Percentiles rank a stretch among this genome's conserved stretches.
phyloP scores from a whole-genome alignment of 192 early-diverging fungal species.

The Entophlyctis luteolus region DNA sequence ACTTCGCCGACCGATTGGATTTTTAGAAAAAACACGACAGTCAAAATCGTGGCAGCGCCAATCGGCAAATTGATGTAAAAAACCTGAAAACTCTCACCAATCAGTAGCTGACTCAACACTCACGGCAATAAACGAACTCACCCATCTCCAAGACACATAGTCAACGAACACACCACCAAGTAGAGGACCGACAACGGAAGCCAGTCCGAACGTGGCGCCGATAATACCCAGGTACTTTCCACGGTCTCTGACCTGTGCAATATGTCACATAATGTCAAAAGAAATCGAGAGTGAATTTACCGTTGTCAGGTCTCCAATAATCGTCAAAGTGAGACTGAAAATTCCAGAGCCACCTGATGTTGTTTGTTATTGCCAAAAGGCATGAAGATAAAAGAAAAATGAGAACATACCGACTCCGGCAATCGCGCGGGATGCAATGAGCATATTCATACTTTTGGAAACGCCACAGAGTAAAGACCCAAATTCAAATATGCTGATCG shows the following conservation, averaged over 20 bases:
- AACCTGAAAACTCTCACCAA: no score
- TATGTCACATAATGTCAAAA: neutral
- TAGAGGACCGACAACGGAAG: conserved; percentile 71
- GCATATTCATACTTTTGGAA: conserved; percentile 57
- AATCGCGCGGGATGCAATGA: conserved; percentile 68
- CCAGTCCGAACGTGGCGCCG: conserved; percentile 70
- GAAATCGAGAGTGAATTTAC: conserved; percentile 53
- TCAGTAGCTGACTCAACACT: conserved; percentile 67
- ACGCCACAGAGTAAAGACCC: conserved; percentile 76
- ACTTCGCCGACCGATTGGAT: conserved; percentile 31
- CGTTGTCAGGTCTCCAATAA: conserved; percentile 78
- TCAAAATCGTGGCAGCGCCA: conserved; percentile 55
- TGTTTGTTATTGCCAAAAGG: no score
- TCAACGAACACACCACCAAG: conserved; percentile 82
- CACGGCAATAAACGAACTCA: conserved; percentile 69
- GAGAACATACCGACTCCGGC: conserved; percentile 64
- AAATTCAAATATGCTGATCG: conserved; percentile 63
- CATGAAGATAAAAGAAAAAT: no score
- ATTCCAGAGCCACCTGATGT: conserved; percentile 71
- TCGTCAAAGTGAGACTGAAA: conserved; percentile 70
- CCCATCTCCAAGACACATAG: conserved; percentile 32
- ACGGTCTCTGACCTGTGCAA: neutral
- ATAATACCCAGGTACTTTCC: conserved; percentile 41
- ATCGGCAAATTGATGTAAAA: conserved; percentile 73
- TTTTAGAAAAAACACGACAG: conserved; percentile 53